Base-by-base conservation (phyloP, 371 early-diverging fungal genomes). In the Mucor saturninus region DNA sequence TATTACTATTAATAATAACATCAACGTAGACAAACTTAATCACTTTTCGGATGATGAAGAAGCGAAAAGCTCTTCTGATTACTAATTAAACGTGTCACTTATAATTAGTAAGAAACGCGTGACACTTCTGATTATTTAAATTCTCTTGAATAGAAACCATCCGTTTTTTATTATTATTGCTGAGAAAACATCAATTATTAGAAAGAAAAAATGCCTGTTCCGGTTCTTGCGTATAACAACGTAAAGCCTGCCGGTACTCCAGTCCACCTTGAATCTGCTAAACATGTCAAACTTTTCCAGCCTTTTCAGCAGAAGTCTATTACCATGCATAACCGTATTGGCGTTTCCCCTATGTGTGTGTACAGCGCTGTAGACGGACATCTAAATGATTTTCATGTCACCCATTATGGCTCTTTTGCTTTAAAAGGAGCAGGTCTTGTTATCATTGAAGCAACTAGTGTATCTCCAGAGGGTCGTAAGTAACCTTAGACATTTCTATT, bases 281-380 rank as follows among this genome's bases (percentile, higher is more conserved):
- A 67, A 32, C 56, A 55, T 13, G 56, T 61, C 55, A 54, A 71
- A 57, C 75, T 92, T 4, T 94, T 93, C 71, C 77, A 79, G 48
- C 92, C 95, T 3, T 51, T 55, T 50, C 46, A 59, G 42, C 39
- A 53, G 81, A 84, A 88, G 50, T 74, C 75, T 28, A 67, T 86
- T 42, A 80, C 77, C 0, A 71, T 92, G 45, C 83, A 88, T 62
- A 96, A 95, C 79, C 80, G 93, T 13, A 67, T 93, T 4, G 81
- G 83, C 8, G 90, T 95, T 13, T 81, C 91, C 11, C 95, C 96
- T 15, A 95, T 95, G 95, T 90, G 86, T 64, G 67, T 69, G 77
- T 86, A 79, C 49, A 76, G 72, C 35, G 29, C 56, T 14, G 31
- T 50, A 9, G 67, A 71, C 39, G 71, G 71, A 14, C 29, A 55